Conservation (phyloP, 2,329 filamentous ascomycete genomes). For the Penicillium sp. region DNA sequence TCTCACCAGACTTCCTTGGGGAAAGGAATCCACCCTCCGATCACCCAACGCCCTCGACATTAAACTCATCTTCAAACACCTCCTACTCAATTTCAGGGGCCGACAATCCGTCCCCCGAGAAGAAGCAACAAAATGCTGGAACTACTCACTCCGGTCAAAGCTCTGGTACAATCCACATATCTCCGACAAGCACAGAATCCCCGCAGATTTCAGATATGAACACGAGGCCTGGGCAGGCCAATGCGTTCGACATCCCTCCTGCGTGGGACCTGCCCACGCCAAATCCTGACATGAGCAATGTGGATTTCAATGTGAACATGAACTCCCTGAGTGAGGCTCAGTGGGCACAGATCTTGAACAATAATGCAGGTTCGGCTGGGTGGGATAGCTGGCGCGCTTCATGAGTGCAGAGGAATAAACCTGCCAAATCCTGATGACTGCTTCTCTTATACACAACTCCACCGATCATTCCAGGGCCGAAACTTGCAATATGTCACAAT, state of each 20-base stretch:
- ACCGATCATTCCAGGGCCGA: background rate
- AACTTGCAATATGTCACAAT: background rate
- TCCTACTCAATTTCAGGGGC: slow-evolving; percentile 33
- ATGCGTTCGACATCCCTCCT: slow-evolving; percentile 26
- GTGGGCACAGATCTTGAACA: slow-evolving; percentile 36
- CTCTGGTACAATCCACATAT: slow-evolving; percentile 10
- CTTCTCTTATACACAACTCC: background rate
- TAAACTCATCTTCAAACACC: slow-evolving; percentile 39
- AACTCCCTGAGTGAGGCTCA: slow-evolving; percentile 34
- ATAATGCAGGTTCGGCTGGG: slow-evolving; percentile 11
- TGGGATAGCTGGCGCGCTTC: slow-evolving; percentile 32
- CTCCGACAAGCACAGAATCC: slow-evolving; percentile 15
- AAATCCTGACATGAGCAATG: slow-evolving; percentile 11
- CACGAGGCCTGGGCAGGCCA: slow-evolving; percentile 19
- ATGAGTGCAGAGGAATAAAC: slow-evolving; percentile 6
- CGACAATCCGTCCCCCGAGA: slow-evolving; percentile 29
- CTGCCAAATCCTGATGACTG: background rate
- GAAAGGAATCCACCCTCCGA: slow-evolving; percentile 35
- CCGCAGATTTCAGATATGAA: slow-evolving; percentile 16
- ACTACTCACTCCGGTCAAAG: slow-evolving; percentile 8
- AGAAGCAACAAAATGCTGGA: slow-evolving; percentile 22
- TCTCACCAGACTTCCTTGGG: slow-evolving; percentile 31
- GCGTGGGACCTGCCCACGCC: slow-evolving; percentile 31
- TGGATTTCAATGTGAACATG: slow-evolving; percentile 24
- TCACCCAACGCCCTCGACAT: slow-evolving; percentile 37